phyloP scores from a whole-genome alignment of 768 basidiomycete species.

The Chalciporus pseudorubinellus region DNA sequence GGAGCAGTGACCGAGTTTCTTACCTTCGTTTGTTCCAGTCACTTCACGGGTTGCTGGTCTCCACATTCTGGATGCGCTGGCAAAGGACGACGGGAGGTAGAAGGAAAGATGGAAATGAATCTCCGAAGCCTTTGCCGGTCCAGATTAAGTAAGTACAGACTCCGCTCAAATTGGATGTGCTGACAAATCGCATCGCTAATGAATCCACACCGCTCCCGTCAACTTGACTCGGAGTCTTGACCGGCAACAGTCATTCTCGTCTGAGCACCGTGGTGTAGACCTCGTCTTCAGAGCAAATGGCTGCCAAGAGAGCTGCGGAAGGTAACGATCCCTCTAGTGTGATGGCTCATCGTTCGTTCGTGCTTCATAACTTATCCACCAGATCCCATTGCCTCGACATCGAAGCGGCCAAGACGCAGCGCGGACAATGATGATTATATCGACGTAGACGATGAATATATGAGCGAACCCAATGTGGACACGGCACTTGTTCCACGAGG shows the following conservation, averaged over 20 bases:
- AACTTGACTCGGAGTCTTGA: too few relatives aligned
- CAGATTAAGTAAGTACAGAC: conserved; percentile 25
- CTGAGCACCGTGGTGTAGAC: too few relatives aligned
- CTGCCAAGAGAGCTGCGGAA: conserved; percentile 40
- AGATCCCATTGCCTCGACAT: conserved; percentile 28
- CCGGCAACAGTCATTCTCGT: not conserved
- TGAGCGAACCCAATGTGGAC: conserved; percentile 31
- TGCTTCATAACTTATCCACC: not conserved
- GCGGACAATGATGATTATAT: conserved; percentile 57
- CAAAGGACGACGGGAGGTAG: conserved; percentile 10
- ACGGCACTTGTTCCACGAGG: conserved; percentile 56
- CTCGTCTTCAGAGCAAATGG: conserved; percentile 22
- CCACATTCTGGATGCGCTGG: conserved; percentile 62
- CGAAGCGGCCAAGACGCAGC: conserved; percentile 43
- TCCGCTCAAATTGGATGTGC: conserved; percentile 34
- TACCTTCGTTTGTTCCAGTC: conserved; percentile 91
- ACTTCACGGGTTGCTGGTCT: conserved; percentile 86
- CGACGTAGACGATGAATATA: conserved; percentile 56
- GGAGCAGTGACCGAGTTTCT: conserved; percentile 21
- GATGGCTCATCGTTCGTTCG: not conserved
- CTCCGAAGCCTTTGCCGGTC: conserved; percentile 28
- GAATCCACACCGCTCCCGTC: not conserved
- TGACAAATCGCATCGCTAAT: conserved; percentile 26
- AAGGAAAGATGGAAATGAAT: conserved; percentile 30
- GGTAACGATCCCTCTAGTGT: conserved; percentile 24